Percentiles rank a stretch among this genome's conserved stretches.
Conservation (phyloP, 306 rosid species). For the Biancaea sappan region DNA sequence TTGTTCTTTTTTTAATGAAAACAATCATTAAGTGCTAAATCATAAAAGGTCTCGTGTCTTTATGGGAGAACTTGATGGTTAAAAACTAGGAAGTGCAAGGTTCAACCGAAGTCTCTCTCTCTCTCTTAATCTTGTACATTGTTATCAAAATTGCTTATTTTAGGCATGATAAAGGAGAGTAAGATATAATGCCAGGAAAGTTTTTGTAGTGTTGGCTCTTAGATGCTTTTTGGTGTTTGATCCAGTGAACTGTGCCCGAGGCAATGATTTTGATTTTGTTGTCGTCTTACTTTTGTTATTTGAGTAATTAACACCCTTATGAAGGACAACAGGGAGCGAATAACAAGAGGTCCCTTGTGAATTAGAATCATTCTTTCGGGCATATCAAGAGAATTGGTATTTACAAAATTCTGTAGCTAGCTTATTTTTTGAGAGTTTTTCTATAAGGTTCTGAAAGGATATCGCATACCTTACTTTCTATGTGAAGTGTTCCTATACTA, state of each 20-base stretch:
- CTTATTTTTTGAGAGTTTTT: background rate
- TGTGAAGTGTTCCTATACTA: background rate
- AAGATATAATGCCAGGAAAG: background rate
- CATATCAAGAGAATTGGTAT: conserved; percentile 4
- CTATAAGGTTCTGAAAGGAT: background rate
- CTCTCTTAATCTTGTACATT: background rate
- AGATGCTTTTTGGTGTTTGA: background rate
- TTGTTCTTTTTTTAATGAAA: no score
- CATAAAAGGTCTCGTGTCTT: no score
- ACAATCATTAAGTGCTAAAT: no score
- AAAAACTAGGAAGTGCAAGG: no score
- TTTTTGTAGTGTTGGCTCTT: background rate
- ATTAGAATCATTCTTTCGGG: conserved; percentile 22
- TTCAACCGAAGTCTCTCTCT: no score
- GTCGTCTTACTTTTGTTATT: background rate
- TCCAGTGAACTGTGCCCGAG: background rate
- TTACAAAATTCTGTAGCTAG: background rate
- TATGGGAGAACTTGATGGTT: no score
- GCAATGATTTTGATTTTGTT: background rate
- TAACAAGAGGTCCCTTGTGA: conserved; percentile 27
- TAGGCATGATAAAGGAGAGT: background rate
- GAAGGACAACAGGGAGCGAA: conserved; percentile 20
- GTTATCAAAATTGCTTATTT: background rate
- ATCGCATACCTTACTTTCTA: background rate
- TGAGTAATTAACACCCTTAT: background rate